A percentile compares a stretch with the other conserved stretches of the same genome.
Evolutionary conservation across 2,329 filamentous ascomycete species (phyloP).

Genomic region (Ascosphaera aggregata): DNA sequence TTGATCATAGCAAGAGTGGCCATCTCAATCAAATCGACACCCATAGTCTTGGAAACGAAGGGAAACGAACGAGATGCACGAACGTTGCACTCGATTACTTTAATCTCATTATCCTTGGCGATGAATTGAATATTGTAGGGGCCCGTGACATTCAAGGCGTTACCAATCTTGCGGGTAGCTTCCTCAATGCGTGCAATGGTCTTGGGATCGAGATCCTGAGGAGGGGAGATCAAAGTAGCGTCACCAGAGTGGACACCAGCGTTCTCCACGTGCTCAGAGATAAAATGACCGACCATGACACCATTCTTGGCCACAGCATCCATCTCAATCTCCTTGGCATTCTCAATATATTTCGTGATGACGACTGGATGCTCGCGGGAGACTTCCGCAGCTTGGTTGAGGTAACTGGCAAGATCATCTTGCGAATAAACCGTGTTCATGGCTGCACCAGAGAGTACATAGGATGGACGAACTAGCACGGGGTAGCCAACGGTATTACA

Average conservation of each 20-base stretch:
- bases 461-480: slow-evolving; percentile 84
- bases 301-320: slow-evolving; percentile 87
- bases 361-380: slow-evolving; percentile 92
- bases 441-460: slow-evolving; percentile 86
- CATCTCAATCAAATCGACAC: slow-evolving; percentile 93
- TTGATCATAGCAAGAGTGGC: slow-evolving; percentile 92
- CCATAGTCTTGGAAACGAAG: slow-evolving; percentile 97
- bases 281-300: slow-evolving; percentile 79
- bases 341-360: slow-evolving; percentile 98
- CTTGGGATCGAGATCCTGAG: slow-evolving; percentile 73
- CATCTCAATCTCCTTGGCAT: slow-evolving; percentile 99
- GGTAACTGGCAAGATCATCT: slow-evolving; percentile 69
- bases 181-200: slow-evolving; percentile 84
- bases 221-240: slow-evolving; percentile 81
- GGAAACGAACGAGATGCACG: slow-evolving; percentile 90
- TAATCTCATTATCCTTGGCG: slow-evolving; percentile 98
- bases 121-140: slow-evolving; percentile 99
- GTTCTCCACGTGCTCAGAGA: slow-evolving; percentile 97
- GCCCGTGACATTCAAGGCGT: slow-evolving; percentile 82
- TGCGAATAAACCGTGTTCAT: slow-evolving; percentile 99
- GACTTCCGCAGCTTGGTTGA: slow-evolving; percentile 78
- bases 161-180: slow-evolving; percentile 84
- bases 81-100: slow-evolving; percentile 98
- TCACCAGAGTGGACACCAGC: slow-evolving; percentile 97
- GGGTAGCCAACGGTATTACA: slow-evolving; percentile 79